phyloP scores from a whole-genome alignment of 345 rosid species.

The Citrus glauca region DNA sequence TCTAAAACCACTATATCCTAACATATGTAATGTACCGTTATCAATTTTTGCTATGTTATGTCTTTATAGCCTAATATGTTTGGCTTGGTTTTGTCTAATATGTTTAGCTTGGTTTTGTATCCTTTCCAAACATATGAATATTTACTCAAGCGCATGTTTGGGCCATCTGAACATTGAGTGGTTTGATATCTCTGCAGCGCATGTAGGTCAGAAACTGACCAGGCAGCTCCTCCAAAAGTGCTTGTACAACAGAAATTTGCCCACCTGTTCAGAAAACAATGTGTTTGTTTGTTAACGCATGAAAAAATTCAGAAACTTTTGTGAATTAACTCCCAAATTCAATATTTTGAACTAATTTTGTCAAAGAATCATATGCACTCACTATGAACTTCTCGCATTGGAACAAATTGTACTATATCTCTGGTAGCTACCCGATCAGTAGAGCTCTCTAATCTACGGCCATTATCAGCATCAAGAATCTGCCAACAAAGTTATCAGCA shows the following conservation, averaged over 20 bases:
- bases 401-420: conserved; percentile 87
- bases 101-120: no score
- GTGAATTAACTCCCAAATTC: not conserved
- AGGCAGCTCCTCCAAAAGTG: no score
- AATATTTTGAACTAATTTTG: not conserved
- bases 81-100: no score
- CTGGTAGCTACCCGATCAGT: conserved; percentile 74
- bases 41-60: no score
- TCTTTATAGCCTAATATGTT: no score
- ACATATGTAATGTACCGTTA: no score
- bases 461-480: conserved; percentile 69
- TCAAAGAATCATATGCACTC: conserved; percentile 18
- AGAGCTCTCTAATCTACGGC: conserved; percentile 66
- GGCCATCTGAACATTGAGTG: conserved; percentile 15
- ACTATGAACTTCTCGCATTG: conserved; percentile 76
- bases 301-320: not conserved
- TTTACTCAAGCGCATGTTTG: conserved; percentile 1
- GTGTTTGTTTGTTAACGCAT: not conserved
- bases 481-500: no score
- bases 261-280: no score
- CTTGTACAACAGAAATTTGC: no score
- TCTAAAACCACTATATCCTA: no score
- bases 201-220: no score
- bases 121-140: not conserved
- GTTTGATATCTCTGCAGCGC: conserved; percentile 42